Evolutionary conservation across 2,329 filamentous ascomycete genomes (phyloP), one percentile per base, ranked within the genome.

Genomic region (Aspergillus fumigatus): DNA sequence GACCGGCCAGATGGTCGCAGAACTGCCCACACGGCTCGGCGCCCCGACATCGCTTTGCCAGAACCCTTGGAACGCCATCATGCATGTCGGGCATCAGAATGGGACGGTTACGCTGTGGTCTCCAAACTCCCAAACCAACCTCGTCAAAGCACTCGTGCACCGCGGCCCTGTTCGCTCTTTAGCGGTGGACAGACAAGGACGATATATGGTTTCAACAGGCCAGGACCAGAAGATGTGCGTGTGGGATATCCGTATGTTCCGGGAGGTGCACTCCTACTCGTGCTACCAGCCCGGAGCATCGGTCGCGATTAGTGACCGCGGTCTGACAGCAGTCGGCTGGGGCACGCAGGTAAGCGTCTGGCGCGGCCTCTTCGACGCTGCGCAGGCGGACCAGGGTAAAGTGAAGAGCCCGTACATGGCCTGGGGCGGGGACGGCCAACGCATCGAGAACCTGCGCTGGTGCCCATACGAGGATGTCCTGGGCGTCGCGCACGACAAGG

Each of bases 81-180:
- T 97, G 50, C 92, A 97, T 67, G 85, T 92, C 59, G 94, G 94
- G 9, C 93, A 97, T 70, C 92, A 96, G 70, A 97, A 97, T 69
- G 94, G 94, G 56, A 89, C 90, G 2, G 92, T 99, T 38, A 94
- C 91, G 2, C 79, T 99, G 48, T 99, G 94, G 94, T 97, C 93
- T 2, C 94, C 94, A 2, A 99, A 96, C 74, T 88, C 87, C 26
- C 84, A 87, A 54, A 89, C 90, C 0, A 89, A 94, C 0, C 82
- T 97, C 7, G 93, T 97, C 51, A 97, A 97, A 74, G 83, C 97
- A 40, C 82, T 97, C 40, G 90, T 91, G 14, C 93, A 99, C 75
- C 84, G 85, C 56, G 94, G 94, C 4, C 94, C 94, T 0, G 92
- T 99, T 3, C 86, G 92, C 54, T 87, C 89, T 10, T 73, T 97